Evolutionary conservation across 805 yeast species (phyloP), one percentile per base, ranked within the genome.

Genomic region (Lipomyces oligophaga): DNA sequence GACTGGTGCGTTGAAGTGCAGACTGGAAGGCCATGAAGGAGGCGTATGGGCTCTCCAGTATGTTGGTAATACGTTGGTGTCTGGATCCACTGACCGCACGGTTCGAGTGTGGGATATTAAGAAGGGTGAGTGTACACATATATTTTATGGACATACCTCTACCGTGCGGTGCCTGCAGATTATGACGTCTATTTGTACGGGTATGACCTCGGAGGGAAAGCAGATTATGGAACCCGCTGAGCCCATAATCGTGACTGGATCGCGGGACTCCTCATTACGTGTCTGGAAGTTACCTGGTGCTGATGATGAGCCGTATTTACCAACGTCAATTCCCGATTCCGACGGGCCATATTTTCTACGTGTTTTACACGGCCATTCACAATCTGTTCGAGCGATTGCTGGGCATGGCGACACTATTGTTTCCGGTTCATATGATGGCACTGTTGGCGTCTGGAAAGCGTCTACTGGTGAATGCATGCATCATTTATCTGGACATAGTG

Each of bases 41-140:
- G 98, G 98, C 32, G 98, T 93, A 4, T 93, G 98, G 98, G 97
- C 98, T 1, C 73, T 93, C 63, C 87, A 90, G 66, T 89, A 88
- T 62, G 73, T 77, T 44, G 88, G 85, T 19, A 66, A 65, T 45
- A 86, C 88, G 6, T 72, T 93, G 36, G 95, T 90, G 1, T 84
- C 94, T 49, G 98, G 97, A 0, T 83, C 96, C 1, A 90, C 97
- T 0, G 98, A 93, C 67, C 76, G 96, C 57, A 82, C 95, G 0
- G 95, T 93, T 2, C 76, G 98, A 48, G 80, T 93, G 3, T 93
- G 98, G 98, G 86, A 89, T 62, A 79, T 89, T 52, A 74, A 77
- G 45, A 80, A 83, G 19, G 95, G 90, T 1, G 75, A 75, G 54
- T 90, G 97, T 63, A 86, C 97, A 0, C 96, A 90, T 65, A 78